These are phyloP conservation scores for Cinnamomum chago DNA, from an alignment of 164 flowering plant species.

Conservation along the genomic window DNA sequence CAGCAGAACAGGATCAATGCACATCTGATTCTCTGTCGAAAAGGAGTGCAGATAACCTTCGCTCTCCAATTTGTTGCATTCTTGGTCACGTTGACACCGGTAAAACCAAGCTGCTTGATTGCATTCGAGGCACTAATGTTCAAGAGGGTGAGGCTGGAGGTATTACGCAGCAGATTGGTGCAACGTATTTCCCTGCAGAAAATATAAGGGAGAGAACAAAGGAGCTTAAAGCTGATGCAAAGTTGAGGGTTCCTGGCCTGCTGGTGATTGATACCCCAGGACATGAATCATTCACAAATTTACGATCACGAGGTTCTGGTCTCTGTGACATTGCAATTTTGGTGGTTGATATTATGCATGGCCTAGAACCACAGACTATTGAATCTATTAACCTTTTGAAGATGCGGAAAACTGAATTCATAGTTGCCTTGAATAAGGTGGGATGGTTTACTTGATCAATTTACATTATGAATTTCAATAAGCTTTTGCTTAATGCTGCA, in stretches of 20 bases:
- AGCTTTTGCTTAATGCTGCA: background rate
- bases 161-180: constrained; percentile 98
- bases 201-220: constrained; percentile 91
- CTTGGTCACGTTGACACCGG: constrained; percentile 99
- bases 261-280: constrained; percentile 98
- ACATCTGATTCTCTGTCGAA: constrained; percentile 28
- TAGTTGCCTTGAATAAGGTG: constrained; percentile 68
- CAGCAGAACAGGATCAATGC: constrained; percentile 25
- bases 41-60: constrained; percentile 51
- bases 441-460: background rate
- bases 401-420: constrained; percentile 93
- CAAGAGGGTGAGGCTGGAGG: constrained; percentile 99
- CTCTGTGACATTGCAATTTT: constrained; percentile 96
- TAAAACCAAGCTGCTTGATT: constrained; percentile 94
- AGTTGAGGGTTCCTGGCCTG: constrained; percentile 82
- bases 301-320: constrained; percentile 92
- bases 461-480: background rate
- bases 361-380: constrained; percentile 93
- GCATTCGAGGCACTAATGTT: constrained; percentile 95
- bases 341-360: constrained; percentile 99
- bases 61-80: constrained; percentile 99
- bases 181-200: constrained; percentile 92
- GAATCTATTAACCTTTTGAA: constrained; percentile 92
- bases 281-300: constrained; percentile 90
- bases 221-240: constrained; percentile 94